Percentiles rank a stretch among this genome's conserved stretches.
phyloP scores from a whole-genome alignment of 75 land plant species.

The Ceratopteris richardii region DNA sequence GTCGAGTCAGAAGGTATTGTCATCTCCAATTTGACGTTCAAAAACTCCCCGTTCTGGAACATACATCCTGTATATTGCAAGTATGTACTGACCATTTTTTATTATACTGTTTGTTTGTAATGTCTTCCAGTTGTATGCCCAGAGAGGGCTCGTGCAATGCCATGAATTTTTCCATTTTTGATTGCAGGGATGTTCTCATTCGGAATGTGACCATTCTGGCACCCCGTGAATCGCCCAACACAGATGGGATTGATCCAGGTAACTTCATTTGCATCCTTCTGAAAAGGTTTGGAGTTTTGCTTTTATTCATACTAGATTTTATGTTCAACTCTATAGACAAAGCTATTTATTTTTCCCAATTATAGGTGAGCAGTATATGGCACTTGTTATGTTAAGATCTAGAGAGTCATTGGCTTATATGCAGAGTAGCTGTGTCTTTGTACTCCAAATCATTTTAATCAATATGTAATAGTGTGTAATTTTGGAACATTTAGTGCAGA shows the following conservation, averaged over 20 bases:
- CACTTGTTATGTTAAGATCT: neutral
- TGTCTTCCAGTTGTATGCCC: neutral
- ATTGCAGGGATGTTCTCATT: constrained; percentile 26
- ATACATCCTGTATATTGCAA: constrained; percentile 88
- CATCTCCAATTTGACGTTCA: constrained; percentile 57
- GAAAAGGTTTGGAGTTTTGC: neutral
- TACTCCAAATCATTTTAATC: too few species aligned
- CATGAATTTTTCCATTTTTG: neutral
- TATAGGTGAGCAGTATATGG: neutral
- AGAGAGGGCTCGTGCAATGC: constrained; percentile 22
- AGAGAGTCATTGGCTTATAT: neutral
- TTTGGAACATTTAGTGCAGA: constrained; percentile 29
- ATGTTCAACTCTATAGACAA: neutral
- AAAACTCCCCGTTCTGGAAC: constrained; percentile 77
- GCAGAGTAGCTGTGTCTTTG: neutral
- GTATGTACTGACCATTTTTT: constrained; percentile 10
- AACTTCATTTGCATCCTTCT: neutral
- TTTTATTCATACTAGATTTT: neutral
- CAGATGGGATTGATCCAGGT: constrained; percentile 61
- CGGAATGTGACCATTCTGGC: constrained; percentile 48
- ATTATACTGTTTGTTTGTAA: neutral
- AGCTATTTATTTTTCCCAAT: neutral
- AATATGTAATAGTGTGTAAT: neutral
- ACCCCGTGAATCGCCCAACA: constrained; percentile 41
- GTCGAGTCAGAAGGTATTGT: constrained; percentile 49